phyloP scores from a whole-genome alignment of 768 basidiomycete species.

The Pleurotus ostreatus region DNA sequence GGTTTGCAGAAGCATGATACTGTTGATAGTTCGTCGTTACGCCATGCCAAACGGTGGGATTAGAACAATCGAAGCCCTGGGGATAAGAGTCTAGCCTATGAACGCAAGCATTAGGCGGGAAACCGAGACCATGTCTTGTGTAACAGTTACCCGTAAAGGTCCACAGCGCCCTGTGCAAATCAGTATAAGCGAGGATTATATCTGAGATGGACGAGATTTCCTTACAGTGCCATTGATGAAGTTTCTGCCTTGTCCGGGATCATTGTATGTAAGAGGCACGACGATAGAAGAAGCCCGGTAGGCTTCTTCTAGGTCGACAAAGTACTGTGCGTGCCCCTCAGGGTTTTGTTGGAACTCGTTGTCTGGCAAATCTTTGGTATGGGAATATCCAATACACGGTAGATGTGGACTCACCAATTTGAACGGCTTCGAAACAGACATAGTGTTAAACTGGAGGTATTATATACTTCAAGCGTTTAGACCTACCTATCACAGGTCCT shows the following conservation, averaged over 20 bases:
- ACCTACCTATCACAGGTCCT: constrained; percentile 70
- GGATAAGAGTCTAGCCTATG: constrained; percentile 62
- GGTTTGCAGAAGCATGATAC: constrained; percentile 54
- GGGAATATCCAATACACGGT: neutral
- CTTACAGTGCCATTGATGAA: constrained; percentile 71
- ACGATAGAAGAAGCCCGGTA: constrained; percentile 55
- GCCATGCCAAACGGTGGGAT: constrained; percentile 60
- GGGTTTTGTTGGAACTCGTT: constrained; percentile 67
- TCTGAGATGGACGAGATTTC: neutral
- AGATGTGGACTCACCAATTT: constrained; percentile 38
- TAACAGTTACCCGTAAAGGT: constrained; percentile 60
- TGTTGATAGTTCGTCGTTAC: constrained; percentile 60
- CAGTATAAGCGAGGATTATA: neutral
- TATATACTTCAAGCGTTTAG: neutral
- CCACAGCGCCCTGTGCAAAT: constrained; percentile 55
- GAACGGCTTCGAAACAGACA: constrained; percentile 35
- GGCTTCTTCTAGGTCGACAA: constrained; percentile 52
- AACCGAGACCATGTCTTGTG: neutral
- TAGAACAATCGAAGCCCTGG: constrained; percentile 78
- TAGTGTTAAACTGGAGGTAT: neutral
- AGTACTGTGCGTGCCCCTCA: constrained; percentile 49
- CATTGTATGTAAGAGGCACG: constrained; percentile 77
- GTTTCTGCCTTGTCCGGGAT: constrained; percentile 51
- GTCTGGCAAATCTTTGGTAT: constrained; percentile 29
- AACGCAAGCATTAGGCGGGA: no score